phyloP scores from a whole-genome alignment of 371 early-diverging fungal species.

The Nematocida major region DNA sequence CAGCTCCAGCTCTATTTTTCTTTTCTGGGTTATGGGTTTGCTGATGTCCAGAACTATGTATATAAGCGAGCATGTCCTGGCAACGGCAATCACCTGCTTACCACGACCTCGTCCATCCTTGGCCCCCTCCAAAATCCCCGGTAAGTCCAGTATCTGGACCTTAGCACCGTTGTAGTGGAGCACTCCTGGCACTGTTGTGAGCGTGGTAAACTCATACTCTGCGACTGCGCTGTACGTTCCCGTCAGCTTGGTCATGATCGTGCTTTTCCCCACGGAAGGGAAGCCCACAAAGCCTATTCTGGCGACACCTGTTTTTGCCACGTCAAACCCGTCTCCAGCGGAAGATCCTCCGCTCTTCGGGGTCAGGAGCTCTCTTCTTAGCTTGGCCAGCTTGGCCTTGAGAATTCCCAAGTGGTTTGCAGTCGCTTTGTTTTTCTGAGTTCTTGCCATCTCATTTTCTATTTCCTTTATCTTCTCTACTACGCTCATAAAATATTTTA shows the following conservation, averaged over 20 bases:
- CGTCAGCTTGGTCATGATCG: constrained; percentile 84
- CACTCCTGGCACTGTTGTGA: constrained; percentile 82
- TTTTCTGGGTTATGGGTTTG: constrained; percentile 78
- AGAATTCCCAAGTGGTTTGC: constrained; percentile 88
- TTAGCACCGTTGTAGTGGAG: constrained; percentile 90
- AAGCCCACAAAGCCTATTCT: constrained; percentile 90
- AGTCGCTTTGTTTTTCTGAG: constrained; percentile 89
- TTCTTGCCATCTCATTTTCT: constrained; percentile 73
- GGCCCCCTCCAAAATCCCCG: constrained; percentile 98
- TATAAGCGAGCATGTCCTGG: constrained; percentile 87
- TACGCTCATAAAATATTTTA: constrained; percentile 60
- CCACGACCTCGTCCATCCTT: constrained; percentile 98
- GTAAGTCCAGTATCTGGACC: constrained; percentile 79
- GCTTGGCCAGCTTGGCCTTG: constrained; percentile 85
- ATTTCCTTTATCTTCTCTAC: constrained; percentile 68
- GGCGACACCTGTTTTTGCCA: constrained; percentile 92
- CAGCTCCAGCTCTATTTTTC: constrained; percentile 83
- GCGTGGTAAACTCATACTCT: constrained; percentile 94
- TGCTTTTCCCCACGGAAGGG: constrained; percentile 92
- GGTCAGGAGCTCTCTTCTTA: constrained; percentile 82
- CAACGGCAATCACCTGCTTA: constrained; percentile 82
- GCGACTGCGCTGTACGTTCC: constrained; percentile 81
- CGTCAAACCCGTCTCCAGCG: constrained; percentile 77
- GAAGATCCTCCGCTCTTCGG: constrained; percentile 58
- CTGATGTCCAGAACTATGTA: constrained; percentile 91